Base-by-base conservation (phyloP, 163 green algal genomes). In the Scenedesmus sp. region DNA sequence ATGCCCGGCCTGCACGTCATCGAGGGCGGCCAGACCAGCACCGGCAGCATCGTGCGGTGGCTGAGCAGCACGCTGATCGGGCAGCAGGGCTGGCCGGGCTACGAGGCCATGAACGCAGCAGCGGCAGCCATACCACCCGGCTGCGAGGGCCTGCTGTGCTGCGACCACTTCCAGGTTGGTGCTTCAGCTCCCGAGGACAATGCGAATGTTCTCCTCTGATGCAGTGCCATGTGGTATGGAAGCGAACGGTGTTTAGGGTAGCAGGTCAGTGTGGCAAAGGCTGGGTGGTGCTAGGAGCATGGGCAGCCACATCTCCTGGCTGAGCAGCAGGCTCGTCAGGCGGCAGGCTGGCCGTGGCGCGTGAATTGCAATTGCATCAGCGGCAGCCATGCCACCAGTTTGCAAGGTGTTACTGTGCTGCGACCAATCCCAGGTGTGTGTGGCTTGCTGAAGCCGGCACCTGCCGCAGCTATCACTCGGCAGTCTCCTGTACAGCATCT, bases 21-120 rank as follows among this genome's bases (percentile, higher is more conserved):
- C 15, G 96, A 98, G 87, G 96, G 96, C 10, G 96, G 96, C 5
- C 96, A 98, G 93, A 98, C 96, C 3, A 96, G 93, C 85, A 98
- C 96, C 35, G 96, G 96, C 35, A 94, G 89, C 46, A 84, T 95
- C 0, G 37, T 97, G 33, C 53, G 78, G 4, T 90, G 85, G 85
- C 70, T 90, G 7, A 40, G 42, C 4, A 59, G 44, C 87, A 61
- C 30, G 9, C 37, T 91, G 51, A 53, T 87, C 7, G 81, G 81
- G 0, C 37, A 85, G 30, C 33, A 79, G 13, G 56, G 87, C 20
- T 86, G 87, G 78, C 79, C 81, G 24, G 81, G 65, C 2, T 98
- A 98, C 59, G 90, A 92, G 0, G 89, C 93, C 1, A 90, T 98
- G 6, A 94, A 98, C 33, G 84, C 33, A 1, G 95, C 97, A 85